A percentile compares a stretch with the other conserved stretches of the same genome.
These are phyloP conservation scores for Lipomyces spencermartinsiae DNA, from an alignment of 805 yeast species.

Conservation along the genomic window DNA sequence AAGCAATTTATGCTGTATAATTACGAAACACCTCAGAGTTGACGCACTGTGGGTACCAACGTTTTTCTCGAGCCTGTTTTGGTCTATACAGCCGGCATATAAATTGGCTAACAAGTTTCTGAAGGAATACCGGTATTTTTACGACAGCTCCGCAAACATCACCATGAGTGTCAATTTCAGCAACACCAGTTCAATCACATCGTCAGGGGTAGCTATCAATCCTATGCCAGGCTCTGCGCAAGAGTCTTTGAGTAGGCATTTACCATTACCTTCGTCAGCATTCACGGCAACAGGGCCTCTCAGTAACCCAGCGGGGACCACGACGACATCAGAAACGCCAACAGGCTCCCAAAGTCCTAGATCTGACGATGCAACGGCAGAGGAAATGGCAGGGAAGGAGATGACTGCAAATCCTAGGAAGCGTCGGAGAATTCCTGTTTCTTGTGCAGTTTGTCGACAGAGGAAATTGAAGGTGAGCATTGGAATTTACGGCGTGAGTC, in stretches of 20 bases:
- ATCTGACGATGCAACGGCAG: neutral
- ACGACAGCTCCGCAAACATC: neutral
- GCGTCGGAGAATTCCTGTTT: conserved; percentile 25
- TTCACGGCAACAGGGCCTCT: neutral
- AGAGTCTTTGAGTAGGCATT: neutral
- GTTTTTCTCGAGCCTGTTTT: neutral
- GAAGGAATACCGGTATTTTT: too few relatives aligned
- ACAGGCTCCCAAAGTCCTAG: neutral
- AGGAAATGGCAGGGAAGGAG: neutral
- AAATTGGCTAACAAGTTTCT: neutral
- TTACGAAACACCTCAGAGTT: neutral
- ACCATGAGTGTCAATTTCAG: neutral
- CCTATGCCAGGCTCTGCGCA: neutral
- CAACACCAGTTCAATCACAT: neutral
- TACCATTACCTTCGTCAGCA: neutral
- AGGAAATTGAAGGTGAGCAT: conserved; percentile 26
- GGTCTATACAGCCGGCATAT: neutral
- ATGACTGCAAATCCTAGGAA: neutral
- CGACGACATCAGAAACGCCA: neutral
- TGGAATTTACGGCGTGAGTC: neutral
- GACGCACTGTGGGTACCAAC: neutral
- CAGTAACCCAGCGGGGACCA: neutral
- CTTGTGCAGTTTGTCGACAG: conserved; percentile 30
- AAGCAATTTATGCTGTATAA: neutral
- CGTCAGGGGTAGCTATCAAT: neutral